Evolutionary conservation across 805 yeast genomes (phyloP).

Genomic region (Ogataea corticis): DNA sequence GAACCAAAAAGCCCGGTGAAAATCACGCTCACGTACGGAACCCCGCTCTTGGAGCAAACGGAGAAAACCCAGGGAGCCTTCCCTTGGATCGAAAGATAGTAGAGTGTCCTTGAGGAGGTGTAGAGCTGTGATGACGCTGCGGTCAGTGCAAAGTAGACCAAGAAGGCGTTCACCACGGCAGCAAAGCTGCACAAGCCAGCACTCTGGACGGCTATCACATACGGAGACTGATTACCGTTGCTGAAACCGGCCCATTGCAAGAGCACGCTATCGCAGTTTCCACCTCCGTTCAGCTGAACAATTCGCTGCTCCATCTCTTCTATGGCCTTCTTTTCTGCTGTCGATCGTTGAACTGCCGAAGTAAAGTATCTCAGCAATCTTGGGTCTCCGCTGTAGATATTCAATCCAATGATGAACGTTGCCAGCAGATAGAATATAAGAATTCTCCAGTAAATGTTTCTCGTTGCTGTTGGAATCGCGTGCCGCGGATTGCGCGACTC

Average conservation of each 20-base stretch:
- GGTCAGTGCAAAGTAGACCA: slow-evolving; percentile 55
- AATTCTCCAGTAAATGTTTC: slow-evolving; percentile 71
- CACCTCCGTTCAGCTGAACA: slow-evolving; percentile 29
- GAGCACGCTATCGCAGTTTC: slow-evolving; percentile 25
- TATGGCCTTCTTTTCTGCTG: slow-evolving; percentile 10
- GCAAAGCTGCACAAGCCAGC: slow-evolving; percentile 54
- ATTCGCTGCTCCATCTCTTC: slow-evolving; percentile 19
- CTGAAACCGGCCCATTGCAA: slow-evolving; percentile 38
- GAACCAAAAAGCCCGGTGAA: slow-evolving; percentile 62
- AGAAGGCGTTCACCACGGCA: slow-evolving; percentile 50
- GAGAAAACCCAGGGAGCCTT: slow-evolving; percentile 64
- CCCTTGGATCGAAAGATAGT: slow-evolving; percentile 53
- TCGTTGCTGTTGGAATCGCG: slow-evolving; percentile 76
- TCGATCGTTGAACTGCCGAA: slow-evolving; percentile 26
- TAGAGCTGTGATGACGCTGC: slow-evolving; percentile 59
- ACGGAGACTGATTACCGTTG: slow-evolving; percentile 56
- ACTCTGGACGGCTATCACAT: slow-evolving; percentile 55
- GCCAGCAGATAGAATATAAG: slow-evolving; percentile 64
- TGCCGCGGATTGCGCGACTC: slow-evolving; percentile 81
- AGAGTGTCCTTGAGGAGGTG: slow-evolving; percentile 61
- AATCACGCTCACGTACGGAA: slow-evolving; percentile 70
- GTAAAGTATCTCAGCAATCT: slow-evolving; percentile 58
- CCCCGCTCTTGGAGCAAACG: slow-evolving; percentile 62
- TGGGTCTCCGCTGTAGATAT: slow-evolving; percentile 78
- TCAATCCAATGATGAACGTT: slow-evolving; percentile 67